phyloP scores from a whole-genome alignment of 139 green algal species.

The Nannochloris sp. region DNA sequence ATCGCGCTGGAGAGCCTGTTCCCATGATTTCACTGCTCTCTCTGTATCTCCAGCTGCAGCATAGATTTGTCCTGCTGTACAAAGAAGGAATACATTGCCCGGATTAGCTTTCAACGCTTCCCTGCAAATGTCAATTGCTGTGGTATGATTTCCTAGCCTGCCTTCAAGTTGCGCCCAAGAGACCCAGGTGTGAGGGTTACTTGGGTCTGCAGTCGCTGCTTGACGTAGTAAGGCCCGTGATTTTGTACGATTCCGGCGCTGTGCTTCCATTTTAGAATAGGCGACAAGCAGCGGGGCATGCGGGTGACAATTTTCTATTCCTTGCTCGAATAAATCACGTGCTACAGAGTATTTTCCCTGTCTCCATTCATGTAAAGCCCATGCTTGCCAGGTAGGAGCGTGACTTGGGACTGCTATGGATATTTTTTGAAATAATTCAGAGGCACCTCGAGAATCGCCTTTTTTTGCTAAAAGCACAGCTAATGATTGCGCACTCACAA shows the following conservation, averaged over 20 bases:
- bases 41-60: neutral
- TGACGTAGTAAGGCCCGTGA: conserved; percentile 35
- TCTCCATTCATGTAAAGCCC: conserved; percentile 39
- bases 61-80: conserved; percentile 23
- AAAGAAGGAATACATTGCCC: conserved; percentile 22
- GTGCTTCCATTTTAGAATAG: conserved; percentile 30
- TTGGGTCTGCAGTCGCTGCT: conserved; percentile 34
- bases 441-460: conserved; percentile 19
- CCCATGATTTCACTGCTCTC: conserved; percentile 13
- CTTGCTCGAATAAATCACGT: conserved; percentile 31
- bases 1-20: conserved; percentile 24
- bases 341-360: conserved; percentile 27
- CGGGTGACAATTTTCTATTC: neutral
- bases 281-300: conserved; percentile 24
- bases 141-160: conserved; percentile 10
- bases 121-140: conserved; percentile 15
- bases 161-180: conserved; percentile 25
- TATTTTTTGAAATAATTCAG: conserved; percentile 28
- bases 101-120: conserved; percentile 5
- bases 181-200: conserved; percentile 30
- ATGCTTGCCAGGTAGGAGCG: conserved; percentile 18
- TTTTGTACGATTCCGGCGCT: conserved; percentile 25
- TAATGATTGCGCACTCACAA: conserved; percentile 35
- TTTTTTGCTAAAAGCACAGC: conserved; percentile 35
- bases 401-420: conserved; percentile 19